A percentile compares a stretch with the other conserved stretches of the same genome.
Evolutionary conservation across 2,329 filamentous ascomycete species (phyloP).

Genomic region (Westerdykella ornata): DNA sequence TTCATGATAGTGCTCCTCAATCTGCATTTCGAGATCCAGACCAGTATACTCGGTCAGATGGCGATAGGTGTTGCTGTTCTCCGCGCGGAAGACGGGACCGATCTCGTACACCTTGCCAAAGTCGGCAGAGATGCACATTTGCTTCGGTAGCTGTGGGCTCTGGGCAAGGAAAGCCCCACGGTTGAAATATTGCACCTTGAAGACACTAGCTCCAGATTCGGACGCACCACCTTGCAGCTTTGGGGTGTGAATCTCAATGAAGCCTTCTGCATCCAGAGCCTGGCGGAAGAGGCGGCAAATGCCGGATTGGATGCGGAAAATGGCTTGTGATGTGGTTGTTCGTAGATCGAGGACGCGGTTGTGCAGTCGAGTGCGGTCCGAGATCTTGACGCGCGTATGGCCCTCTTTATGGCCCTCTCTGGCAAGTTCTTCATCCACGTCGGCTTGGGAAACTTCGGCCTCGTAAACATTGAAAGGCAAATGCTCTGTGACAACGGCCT

Average conservation of each 20-base stretch:
- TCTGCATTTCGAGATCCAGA: constrained; percentile 86
- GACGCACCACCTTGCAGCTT: constrained; percentile 87
- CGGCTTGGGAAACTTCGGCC: constrained; percentile 55
- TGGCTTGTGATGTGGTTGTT: constrained; percentile 77
- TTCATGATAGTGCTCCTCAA: constrained; percentile 84
- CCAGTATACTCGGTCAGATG: constrained; percentile 94
- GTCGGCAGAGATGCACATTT: constrained; percentile 85
- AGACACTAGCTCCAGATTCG: constrained; percentile 85
- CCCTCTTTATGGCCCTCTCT: constrained; percentile 52
- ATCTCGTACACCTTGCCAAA: constrained; percentile 87
- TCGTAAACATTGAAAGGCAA: constrained; percentile 65
- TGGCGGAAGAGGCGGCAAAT: constrained; percentile 74
- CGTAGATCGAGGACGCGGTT: constrained; percentile 80
- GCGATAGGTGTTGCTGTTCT: constrained; percentile 74
- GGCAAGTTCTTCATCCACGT: constrained; percentile 45
- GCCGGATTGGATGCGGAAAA: constrained; percentile 79
- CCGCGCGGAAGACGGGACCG: constrained; percentile 83
- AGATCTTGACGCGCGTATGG: constrained; percentile 54
- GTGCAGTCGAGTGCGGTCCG: constrained; percentile 65
- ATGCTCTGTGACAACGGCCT: constrained; percentile 54
- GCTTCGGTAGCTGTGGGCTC: constrained; percentile 86
- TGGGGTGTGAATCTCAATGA: constrained; percentile 90
- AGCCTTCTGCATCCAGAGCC: constrained; percentile 66
- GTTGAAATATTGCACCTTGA: constrained; percentile 87
- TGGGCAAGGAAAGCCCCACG: constrained; percentile 82